phyloP scores from a whole-genome alignment of 495 filamentous ascomycete species.

The Tetracladium setigerum region DNA sequence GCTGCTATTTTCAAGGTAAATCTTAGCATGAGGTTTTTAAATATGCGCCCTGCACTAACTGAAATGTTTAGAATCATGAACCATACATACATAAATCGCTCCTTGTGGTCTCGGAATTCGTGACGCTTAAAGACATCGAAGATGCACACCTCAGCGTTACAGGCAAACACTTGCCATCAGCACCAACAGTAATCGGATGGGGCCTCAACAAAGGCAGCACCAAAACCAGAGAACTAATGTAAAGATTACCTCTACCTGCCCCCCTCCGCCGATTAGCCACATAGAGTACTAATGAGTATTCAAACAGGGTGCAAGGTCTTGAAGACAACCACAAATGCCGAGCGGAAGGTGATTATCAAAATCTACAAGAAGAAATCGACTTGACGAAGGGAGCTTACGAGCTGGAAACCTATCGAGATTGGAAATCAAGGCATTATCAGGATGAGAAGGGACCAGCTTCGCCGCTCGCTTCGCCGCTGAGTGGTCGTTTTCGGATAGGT shows the following conservation, averaged over 20 bases:
- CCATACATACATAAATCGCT: constrained; percentile 21
- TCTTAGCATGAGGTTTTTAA: neutral
- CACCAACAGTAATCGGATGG: constrained; percentile 18
- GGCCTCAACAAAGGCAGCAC: constrained; percentile 19
- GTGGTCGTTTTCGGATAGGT: too few species aligned
- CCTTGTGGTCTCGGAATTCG: constrained; percentile 17
- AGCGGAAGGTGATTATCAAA: constrained; percentile 12
- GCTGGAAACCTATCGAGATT: constrained; percentile 22
- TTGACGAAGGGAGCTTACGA: constrained; percentile 20
- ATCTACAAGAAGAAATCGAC: constrained; percentile 19
- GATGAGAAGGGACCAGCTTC: neutral
- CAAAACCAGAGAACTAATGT: constrained; percentile 17
- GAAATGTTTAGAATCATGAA: constrained; percentile 18
- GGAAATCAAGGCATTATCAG: constrained; percentile 5
- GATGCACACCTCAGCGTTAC: constrained; percentile 16
- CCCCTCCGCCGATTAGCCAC: neutral
- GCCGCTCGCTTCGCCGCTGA: too few species aligned
- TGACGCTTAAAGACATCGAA: constrained; percentile 22
- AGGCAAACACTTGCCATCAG: constrained; percentile 19
- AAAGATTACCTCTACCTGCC: neutral
- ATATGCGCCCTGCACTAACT: neutral
- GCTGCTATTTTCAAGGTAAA: constrained; percentile 26
- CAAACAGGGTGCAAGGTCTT: constrained; percentile 12
- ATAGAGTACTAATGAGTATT: neutral
- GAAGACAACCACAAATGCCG: constrained; percentile 21